Evolutionary conservation across 805 yeast genomes (phyloP).

Genomic region (Lachancea nothofagi): DNA sequence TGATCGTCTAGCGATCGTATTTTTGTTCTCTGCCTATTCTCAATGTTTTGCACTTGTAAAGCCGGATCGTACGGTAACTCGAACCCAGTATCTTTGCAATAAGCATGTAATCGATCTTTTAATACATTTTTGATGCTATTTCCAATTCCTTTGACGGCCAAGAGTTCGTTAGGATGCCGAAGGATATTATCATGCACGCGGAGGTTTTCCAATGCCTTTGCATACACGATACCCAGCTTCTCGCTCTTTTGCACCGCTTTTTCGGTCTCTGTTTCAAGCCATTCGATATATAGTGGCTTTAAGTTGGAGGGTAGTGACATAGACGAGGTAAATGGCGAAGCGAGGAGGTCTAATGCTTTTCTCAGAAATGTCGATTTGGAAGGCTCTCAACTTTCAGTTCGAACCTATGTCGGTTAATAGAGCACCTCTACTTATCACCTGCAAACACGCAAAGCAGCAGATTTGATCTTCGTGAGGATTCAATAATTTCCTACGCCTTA

Average conservation of each 20-base stretch:
- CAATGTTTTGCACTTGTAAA: constrained; percentile 11
- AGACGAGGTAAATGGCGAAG: no score
- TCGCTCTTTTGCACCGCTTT: constrained; percentile 45
- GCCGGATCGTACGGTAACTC: constrained; percentile 37
- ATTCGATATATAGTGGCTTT: constrained; percentile 46
- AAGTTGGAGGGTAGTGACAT: constrained; percentile 45
- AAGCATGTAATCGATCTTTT: constrained; percentile 39
- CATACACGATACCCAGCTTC: constrained; percentile 48
- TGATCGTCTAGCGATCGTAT: constrained; percentile 15
- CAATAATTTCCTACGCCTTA: no score
- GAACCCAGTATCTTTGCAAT: constrained; percentile 54
- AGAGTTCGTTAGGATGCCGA: constrained; percentile 51
- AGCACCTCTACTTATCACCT: no score
- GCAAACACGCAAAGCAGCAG: no score
- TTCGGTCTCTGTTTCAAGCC: constrained; percentile 52
- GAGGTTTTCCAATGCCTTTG: constrained; percentile 52
- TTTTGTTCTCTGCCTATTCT: constrained; percentile 12
- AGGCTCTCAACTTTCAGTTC: no score
- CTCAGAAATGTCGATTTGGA: no score
- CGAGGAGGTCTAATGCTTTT: no score
- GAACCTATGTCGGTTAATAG: no score
- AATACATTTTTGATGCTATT: constrained; percentile 55
- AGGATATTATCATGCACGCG: constrained; percentile 39
- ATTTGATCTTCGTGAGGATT: no score
- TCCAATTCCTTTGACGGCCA: constrained; percentile 63